Evolutionary conservation across 805 yeast genomes (phyloP), one percentile per base, ranked within the genome.

Genomic region (Ogataea populi-albae): DNA sequence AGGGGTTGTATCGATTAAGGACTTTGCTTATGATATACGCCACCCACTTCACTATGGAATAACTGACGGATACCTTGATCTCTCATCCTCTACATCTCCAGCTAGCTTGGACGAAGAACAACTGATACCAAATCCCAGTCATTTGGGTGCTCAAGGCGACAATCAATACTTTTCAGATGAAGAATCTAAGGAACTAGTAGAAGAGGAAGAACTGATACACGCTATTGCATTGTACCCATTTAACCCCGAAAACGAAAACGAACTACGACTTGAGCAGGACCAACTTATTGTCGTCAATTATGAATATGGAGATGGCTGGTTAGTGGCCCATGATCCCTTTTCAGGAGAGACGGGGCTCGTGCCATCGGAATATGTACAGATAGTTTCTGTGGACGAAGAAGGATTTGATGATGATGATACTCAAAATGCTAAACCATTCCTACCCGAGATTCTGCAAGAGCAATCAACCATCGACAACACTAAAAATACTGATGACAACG

Each of bases 231-330:
- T 93, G 30, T 93, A 87, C 57, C 91, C 89, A 50, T 93, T 93
- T 55, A 72, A 65, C 27, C 96, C 98, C 0, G 98, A 93, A 57
- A 93, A 93, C 59, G 96, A 87, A 50, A 93, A 93, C 59, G 99
- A 93, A 54, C 76, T 89, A 29, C 75, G 72, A 8, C 64, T 93
- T 21, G 62, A 54, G 10, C 94, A 83, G 50, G 95, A 96, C 23
- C 97, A 93, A 61, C 59, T 77, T 10, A 77, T 93, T 2, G 81
- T 88, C 75, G 83, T 93, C 20, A 78, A 82, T 40, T 91, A 89
- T 59, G 77, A 94, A 38, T 96, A 91, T 58, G 98, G 98, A 17
- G 97, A 91, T 58, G 99, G 99, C 6, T 93, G 98, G 99, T 71
- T 93, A 3, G 97, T 93, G 34, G 98, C 97, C 0, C 79, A 77